phyloP scores from a whole-genome alignment of 768 basidiomycete species.

The Coprinellus aureogranulatus region DNA sequence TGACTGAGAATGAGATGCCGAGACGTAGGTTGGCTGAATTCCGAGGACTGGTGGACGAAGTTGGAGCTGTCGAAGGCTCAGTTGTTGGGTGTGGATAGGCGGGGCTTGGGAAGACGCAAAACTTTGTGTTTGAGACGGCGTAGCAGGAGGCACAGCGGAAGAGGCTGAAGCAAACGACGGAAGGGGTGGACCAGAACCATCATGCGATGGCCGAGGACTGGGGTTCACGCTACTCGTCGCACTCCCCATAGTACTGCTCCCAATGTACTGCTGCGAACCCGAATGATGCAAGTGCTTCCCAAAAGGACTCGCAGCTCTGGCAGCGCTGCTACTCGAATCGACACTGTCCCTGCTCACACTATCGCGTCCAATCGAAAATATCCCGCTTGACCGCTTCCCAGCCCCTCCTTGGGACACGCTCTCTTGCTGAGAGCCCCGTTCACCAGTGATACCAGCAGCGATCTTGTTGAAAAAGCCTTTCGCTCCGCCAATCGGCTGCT shows the following conservation, averaged over 20 bases:
- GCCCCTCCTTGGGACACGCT: neutral
- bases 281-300: constrained; percentile 5
- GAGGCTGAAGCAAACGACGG: neutral
- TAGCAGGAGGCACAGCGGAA: neutral
- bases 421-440: neutral
- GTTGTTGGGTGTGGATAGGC: constrained; percentile 23
- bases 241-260: neutral
- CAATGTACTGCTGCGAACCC: constrained; percentile 10
- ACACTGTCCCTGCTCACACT: constrained; percentile 3
- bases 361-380: neutral
- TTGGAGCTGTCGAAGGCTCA: constrained; percentile 26
- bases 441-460: constrained; percentile 7
- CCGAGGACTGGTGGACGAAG: constrained; percentile 53
- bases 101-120: constrained; percentile 3
- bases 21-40: constrained; percentile 63
- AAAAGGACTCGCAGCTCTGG: constrained; percentile 1
- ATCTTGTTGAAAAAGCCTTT: constrained; percentile 7
- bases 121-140: neutral
- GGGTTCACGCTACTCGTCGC: neutral
- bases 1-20: constrained; percentile 28
- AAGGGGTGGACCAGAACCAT: neutral
- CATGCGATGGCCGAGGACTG: neutral
- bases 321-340: neutral
- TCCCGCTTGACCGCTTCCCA: neutral
- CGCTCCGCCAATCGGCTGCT: neutral